Evolutionary conservation across 441 rosid species (phyloP).

Genomic region (Euphorbia corollata): DNA sequence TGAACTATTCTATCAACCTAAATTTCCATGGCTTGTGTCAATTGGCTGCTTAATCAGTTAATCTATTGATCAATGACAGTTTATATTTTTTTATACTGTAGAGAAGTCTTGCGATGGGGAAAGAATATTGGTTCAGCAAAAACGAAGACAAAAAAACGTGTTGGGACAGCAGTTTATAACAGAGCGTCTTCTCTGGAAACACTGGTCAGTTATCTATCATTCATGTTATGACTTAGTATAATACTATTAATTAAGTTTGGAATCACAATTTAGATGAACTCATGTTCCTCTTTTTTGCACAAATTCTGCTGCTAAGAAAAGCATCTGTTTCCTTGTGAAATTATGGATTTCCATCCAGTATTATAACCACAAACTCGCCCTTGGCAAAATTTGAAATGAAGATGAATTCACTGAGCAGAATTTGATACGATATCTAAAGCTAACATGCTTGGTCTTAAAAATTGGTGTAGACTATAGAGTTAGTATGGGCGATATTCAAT

Average conservation of each 20-base stretch:
- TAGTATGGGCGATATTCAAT: neutral
- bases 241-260: neutral
- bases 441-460: neutral
- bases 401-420: too few species aligned
- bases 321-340: neutral
- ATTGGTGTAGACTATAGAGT: neutral
- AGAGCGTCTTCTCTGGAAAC: conserved; percentile 89
- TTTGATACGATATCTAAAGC: too few species aligned
- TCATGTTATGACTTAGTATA: neutral
- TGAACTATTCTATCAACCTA: neutral
- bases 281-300: neutral
- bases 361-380: neutral
- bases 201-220: conserved; percentile 37
- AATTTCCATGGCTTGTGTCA: neutral
- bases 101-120: conserved; percentile 78
- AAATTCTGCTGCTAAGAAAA: neutral
- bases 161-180: conserved; percentile 73
- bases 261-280: neutral
- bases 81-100: conserved; percentile 21
- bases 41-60: neutral
- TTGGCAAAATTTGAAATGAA: too few species aligned
- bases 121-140: conserved; percentile 65
- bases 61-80: neutral
- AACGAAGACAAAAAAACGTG: conserved; percentile 66
- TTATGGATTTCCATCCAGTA: neutral